A percentile compares a stretch with the other conserved stretches of the same genome.
These are phyloP conservation scores for Carex arenaria DNA, from an alignment of 202 grass and related monocot species.

Conservation along the genomic window DNA sequence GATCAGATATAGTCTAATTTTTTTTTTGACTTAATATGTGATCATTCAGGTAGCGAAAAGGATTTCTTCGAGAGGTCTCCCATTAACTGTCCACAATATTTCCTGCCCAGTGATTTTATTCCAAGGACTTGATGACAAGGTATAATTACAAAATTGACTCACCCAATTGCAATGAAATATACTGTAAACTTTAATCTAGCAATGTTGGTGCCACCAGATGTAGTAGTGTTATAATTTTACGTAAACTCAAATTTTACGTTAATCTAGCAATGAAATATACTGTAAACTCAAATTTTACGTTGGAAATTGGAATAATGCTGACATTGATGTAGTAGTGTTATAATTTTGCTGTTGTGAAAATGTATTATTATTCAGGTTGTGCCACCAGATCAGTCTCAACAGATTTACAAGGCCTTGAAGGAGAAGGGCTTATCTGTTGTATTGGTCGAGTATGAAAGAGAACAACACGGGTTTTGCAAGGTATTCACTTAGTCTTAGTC, in stretches of 20 bases:
- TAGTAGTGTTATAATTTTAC: too few species aligned
- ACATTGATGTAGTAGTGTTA: not conserved
- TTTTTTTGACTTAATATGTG: not conserved
- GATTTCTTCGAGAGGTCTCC: constrained; percentile 74
- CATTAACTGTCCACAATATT: constrained; percentile 86
- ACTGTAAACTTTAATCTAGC: not conserved
- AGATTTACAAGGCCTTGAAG: constrained; percentile 73
- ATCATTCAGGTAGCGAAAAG: constrained; percentile 53
- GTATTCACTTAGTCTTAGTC: not conserved
- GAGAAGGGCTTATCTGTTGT: constrained; percentile 72
- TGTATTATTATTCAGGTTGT: constrained; percentile 49
- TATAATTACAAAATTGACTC: constrained; percentile 21
- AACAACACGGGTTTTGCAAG: constrained; percentile 88
- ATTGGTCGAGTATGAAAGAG: constrained; percentile 92
- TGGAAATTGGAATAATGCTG: not conserved
- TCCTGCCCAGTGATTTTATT: constrained; percentile 87
- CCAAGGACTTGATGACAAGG: constrained; percentile 93
- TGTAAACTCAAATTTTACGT: not conserved
- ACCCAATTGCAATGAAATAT: not conserved
- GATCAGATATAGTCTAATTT: not conserved
- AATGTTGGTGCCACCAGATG: too few species aligned
- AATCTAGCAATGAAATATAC: not conserved
- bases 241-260: not conserved
- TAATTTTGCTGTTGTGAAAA: not conserved
- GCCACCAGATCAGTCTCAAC: constrained; percentile 66